Base-by-base conservation (phyloP, 108 stramenopile genomes). In the Pseudonitzschia pungens region DNA sequence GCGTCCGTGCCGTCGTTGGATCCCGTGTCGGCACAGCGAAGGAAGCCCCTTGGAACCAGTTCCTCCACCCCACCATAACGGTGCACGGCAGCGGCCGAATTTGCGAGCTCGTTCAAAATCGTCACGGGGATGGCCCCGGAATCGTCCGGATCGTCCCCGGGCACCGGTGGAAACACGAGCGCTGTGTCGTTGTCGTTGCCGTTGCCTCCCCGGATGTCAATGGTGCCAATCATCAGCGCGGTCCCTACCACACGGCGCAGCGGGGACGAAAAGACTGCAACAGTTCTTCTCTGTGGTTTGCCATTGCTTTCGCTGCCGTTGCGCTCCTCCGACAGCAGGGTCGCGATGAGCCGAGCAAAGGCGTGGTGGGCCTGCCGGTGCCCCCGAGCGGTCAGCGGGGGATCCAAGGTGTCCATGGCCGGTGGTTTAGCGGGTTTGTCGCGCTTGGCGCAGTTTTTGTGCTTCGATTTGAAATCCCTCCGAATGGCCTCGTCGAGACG, bases 1-100 rank as follows among this genome's bases (percentile, higher is more conserved):
- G 45, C 45, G 45, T 48, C 45, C 77, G 84, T 72, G 81, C 76
- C 9, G 98, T 99, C 20, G 97, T 99, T 33, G 98, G 98, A 76
- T 99, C 97, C 45, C 45, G 14, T 48, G 45, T 12, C 10, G 45
- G 45, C 45, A 18, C 45, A 48, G 14, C 45, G 45, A 48, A 48
- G 14, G 10, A 48, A 58, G 1, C 57, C 29, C 3, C 24, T 28
- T 8, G 31, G 57, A 58, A 32, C 57, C 57, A 32, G 10, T 16
- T 58, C 31, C 15, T 58, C 27, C 29, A 31, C 22, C 22, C 57
- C 31, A 28, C 57, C 31, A 1, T 15, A 2, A 2, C 24, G 18
- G 57, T 2, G 9, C 2, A 58, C 31, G 57, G 57, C 29, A 32
- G 31, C 31, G 29, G 57, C 31, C 1, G 57, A 58, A 58, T 32